Conservation (phyloP, 2,329 filamentous ascomycete genomes). For the Penicillium janthinellum region DNA sequence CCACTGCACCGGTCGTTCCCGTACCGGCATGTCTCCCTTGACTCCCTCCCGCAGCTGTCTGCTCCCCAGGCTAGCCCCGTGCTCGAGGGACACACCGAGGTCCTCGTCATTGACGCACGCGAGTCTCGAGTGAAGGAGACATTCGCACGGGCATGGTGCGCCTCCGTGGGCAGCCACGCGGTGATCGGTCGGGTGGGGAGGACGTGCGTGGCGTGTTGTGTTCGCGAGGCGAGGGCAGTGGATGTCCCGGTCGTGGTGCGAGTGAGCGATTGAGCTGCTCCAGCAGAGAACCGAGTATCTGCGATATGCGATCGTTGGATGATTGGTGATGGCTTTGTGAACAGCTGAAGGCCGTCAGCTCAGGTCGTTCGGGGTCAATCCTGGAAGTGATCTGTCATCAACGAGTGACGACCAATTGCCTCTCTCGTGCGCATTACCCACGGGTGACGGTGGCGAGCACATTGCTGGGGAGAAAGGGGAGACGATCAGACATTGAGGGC, state of each 20-base stretch:
- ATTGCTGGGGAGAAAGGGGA: not conserved
- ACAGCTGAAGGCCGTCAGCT: not conserved
- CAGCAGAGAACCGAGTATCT: not conserved
- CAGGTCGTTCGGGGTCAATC: not conserved
- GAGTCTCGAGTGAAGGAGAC: conserved; percentile 40
- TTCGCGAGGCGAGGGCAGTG: conserved; percentile 46
- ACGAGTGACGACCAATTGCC: not conserved
- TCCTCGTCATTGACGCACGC: conserved; percentile 42
- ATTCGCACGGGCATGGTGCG: conserved; percentile 49
- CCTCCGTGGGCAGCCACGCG: conserved; percentile 44
- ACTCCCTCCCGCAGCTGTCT: conserved; percentile 22
- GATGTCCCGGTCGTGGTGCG: conserved; percentile 44
- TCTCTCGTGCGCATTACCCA: not conserved
- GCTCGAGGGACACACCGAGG: conserved; percentile 17
- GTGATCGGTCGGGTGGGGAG: conserved; percentile 44
- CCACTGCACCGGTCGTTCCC: conserved; percentile 40
- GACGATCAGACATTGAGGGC: not conserved
- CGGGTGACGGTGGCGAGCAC: not conserved
- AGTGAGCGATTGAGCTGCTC: conserved; percentile 28
- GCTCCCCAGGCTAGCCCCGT: conserved; percentile 14
- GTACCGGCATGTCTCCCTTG: conserved; percentile 37
- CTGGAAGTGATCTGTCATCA: not conserved
- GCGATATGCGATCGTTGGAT: not conserved
- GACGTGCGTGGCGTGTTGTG: conserved; percentile 45
- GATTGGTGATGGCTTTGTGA: not conserved